Percentiles rank a stretch among this genome's conserved stretches.
These are phyloP conservation scores for Anisodus acutangulus DNA, from an alignment of 257 asterid genomes.

Conservation along the genomic window DNA sequence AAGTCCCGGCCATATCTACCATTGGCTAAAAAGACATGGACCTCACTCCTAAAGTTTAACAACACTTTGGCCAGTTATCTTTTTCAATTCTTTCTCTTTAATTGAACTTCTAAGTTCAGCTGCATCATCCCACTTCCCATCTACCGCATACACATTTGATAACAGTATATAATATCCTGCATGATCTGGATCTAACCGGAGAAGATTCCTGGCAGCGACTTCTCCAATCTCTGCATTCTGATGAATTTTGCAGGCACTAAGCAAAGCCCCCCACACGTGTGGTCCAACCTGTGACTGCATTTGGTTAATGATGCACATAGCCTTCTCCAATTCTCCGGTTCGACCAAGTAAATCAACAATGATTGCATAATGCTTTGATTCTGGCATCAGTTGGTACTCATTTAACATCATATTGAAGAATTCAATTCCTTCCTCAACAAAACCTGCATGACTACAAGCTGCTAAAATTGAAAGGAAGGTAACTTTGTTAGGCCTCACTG, in stretches of 20 bases:
- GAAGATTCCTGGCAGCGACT: conserved; percentile 57
- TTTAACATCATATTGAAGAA: conserved; percentile 59
- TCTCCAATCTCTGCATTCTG: conserved; percentile 62
- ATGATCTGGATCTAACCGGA: conserved; percentile 42
- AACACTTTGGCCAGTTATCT: conserved; percentile 51
- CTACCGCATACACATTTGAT: conserved; percentile 63
- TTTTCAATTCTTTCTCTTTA: conserved; percentile 53
- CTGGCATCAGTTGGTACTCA: conserved; percentile 53
- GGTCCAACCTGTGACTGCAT: conserved; percentile 50
- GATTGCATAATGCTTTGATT: conserved; percentile 64
- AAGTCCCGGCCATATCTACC: conserved; percentile 43
- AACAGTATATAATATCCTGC: conserved; percentile 63
- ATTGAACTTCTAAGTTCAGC: conserved; percentile 56
- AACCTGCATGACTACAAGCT: conserved; percentile 81
- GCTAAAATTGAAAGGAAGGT: conserved; percentile 67
- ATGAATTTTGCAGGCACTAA: conserved; percentile 64
- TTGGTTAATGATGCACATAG: conserved; percentile 53
- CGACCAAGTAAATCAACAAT: conserved; percentile 76
- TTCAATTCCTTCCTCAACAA: conserved; percentile 64
- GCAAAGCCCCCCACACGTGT: conserved; percentile 71
- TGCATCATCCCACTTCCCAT: conserved; percentile 64
- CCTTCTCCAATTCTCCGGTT: conserved; percentile 60
- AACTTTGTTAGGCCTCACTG: conserved; percentile 55
- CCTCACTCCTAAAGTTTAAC: conserved; percentile 47
- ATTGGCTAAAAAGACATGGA: conserved; percentile 42